Base-by-base conservation (phyloP, 2,329 filamentous ascomycete genomes). In the Lachnellula cervina region DNA sequence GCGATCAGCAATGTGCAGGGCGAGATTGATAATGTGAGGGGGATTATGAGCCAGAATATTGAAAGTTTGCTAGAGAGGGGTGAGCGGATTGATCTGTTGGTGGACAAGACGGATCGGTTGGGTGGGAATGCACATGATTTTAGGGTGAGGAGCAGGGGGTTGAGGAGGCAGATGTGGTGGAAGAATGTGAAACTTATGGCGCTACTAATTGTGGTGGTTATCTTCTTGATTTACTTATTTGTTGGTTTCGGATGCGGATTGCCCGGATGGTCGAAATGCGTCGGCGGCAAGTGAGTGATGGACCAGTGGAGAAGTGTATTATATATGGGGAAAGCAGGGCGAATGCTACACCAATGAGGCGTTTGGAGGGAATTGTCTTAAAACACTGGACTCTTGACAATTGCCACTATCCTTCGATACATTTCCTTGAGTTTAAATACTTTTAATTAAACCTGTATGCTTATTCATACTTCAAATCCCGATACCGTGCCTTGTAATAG, bases 111-210 rank as follows among this genome's bases (percentile, higher is more conserved):
- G 49, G 93, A 97, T 70, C 80, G 91, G 44, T 73, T 99, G 40
- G 94, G 93, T 14, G 90, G 89, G 28, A 94, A 85, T 71, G 91
- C 94, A 52, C 80, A 87, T 65, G 94, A 99, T 70, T 99, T 99
- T 70, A 79, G 94, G 51, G 86, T 97, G 17, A 80, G 93, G 64
- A 95, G 89, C 71, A 79, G 91, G 25, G 91, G 90, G 1, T 73
- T 99, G 65, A 89, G 94, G 76, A 82, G 95, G 69, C 82, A 87
- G 73, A 97, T 99, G 94, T 99, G 94, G 94, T 97, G 93, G 93
- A 97, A 97, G 85, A 97, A 99, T 72, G 82, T 96, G 46, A 95
- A 95, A 77, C 75, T 99, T 64, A 96, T 97, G 91, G 86, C 83
- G 6, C 72, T 99, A 64, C 69, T 92, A 59, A 78, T 73, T 4